phyloP scores from a whole-genome alignment of 2,329 filamentous ascomycete genomes.

The Penicillium decumbens region DNA sequence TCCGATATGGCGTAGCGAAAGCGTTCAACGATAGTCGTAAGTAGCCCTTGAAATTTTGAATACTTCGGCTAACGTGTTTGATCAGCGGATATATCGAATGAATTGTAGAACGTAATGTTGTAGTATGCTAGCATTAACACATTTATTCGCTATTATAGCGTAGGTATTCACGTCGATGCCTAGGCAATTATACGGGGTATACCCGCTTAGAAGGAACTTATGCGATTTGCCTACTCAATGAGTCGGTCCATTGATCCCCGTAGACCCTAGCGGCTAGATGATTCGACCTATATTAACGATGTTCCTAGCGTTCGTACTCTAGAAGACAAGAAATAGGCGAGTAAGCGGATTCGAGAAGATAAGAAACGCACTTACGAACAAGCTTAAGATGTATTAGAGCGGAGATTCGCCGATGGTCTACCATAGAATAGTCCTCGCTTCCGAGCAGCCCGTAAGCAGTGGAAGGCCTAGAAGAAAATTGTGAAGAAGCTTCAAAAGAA shows the following conservation, averaged over 20 bases:
- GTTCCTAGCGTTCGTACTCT: constrained; percentile 14
- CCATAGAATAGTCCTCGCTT: too few species aligned
- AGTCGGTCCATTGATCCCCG: constrained; percentile 25
- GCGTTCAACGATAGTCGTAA: constrained; percentile 39
- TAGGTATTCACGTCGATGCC: constrained; percentile 25
- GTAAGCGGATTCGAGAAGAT: constrained; percentile 9
- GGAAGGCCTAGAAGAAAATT: too few species aligned
- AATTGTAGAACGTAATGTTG: constrained; percentile 24
- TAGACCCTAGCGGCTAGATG: constrained; percentile 23
- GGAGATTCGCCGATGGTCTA: too few species aligned
- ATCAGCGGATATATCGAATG: constrained; percentile 23
- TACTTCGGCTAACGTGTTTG: too few species aligned
- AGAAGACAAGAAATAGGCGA: constrained; percentile 21
- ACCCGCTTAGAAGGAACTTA: constrained; percentile 21
- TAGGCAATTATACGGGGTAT: constrained; percentile 24
- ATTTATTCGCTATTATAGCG: constrained; percentile 26
- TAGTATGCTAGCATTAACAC: constrained; percentile 22
- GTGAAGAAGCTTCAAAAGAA: too few species aligned
- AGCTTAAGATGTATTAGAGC: too few species aligned
- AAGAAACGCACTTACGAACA: too few species aligned
- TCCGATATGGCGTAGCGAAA: constrained; percentile 36
- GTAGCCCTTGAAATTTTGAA: too few species aligned
- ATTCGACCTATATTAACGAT: constrained; percentile 25
- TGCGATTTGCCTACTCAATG: constrained; percentile 26
- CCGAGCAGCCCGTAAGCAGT: too few species aligned